Conservation (phyloP, 306 rosid species). For the Senna siamea region DNA sequence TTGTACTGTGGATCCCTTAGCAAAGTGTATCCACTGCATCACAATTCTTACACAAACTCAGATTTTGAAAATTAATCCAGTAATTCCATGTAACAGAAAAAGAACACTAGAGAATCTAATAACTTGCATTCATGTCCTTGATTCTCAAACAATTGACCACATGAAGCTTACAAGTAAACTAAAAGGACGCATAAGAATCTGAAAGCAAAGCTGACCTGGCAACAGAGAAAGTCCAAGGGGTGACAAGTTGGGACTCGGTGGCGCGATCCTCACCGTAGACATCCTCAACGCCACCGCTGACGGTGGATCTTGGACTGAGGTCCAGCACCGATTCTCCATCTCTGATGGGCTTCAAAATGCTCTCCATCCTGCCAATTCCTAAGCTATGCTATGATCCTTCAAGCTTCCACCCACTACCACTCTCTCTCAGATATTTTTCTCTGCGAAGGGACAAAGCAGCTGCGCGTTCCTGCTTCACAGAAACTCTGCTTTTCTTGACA, state of each 20-base stretch:
- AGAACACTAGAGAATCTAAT: no score
- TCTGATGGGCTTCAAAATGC: constrained; percentile 57
- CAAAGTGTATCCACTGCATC: constrained; percentile 80
- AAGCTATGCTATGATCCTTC: no score
- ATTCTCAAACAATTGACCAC: no score
- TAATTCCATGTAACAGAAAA: not conserved
- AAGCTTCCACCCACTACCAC: no score
- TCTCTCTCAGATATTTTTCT: constrained; percentile 21
- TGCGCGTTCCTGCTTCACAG: not conserved
- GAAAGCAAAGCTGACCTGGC: constrained; percentile 62
- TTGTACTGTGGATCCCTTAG: constrained; percentile 96
- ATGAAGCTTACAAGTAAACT: no score
- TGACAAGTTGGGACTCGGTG: constrained; percentile 83
- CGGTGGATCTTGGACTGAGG: constrained; percentile 71
- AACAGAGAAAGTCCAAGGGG: constrained; percentile 93
- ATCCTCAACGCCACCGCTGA: constrained; percentile 84
- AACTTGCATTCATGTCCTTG: no score
- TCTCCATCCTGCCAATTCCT: no score
- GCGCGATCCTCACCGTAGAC: constrained; percentile 90
- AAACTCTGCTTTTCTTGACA: not conserved
- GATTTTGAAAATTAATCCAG: not conserved
- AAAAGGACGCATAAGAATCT: no score
- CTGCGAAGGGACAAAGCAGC: not conserved
- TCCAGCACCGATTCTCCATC: constrained; percentile 75
- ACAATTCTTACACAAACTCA: not conserved